phyloP scores from a whole-genome alignment of 75 land plant genomes.

The Cupressus sempervirens region DNA sequence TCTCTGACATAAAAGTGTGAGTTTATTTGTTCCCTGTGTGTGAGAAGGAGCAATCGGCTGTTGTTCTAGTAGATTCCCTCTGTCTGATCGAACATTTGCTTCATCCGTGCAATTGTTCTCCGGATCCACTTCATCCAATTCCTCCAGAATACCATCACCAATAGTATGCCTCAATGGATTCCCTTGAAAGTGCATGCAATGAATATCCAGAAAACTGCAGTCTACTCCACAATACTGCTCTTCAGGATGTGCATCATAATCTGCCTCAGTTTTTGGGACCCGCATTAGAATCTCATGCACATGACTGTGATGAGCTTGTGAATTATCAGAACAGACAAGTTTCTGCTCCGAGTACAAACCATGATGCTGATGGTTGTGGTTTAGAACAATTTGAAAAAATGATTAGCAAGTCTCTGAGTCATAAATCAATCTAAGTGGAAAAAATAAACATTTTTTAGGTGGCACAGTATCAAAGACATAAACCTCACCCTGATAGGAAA shows the following conservation, averaged over 20 bases:
- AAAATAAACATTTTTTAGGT: too few species aligned
- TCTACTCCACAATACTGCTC: conserved; percentile 1
- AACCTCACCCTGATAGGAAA: too few species aligned
- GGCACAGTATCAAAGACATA: too few species aligned
- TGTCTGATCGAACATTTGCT: conserved; percentile 6
- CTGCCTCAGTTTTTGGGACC: not conserved
- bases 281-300: conserved; percentile 1
- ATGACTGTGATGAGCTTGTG: not conserved
- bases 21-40: conserved; percentile 44
- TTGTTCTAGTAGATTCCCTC: not conserved
- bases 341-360: not conserved
- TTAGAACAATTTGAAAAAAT: too few species aligned
- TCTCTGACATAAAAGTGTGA: conserved; percentile 82
- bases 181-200: not conserved
- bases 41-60: not conserved
- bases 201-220: not conserved
- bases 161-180: not conserved
- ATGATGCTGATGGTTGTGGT: conserved; percentile 6
- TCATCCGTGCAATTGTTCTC: not conserved
- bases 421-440: too few species aligned
- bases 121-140: not conserved
- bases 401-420: too few species aligned
- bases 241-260: not conserved
- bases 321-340: conserved; percentile 1
- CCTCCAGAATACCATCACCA: conserved; percentile 6